Evolutionary conservation across 148 eudicot genomes (phyloP).

Genomic region (Nyssa sinensis): DNA sequence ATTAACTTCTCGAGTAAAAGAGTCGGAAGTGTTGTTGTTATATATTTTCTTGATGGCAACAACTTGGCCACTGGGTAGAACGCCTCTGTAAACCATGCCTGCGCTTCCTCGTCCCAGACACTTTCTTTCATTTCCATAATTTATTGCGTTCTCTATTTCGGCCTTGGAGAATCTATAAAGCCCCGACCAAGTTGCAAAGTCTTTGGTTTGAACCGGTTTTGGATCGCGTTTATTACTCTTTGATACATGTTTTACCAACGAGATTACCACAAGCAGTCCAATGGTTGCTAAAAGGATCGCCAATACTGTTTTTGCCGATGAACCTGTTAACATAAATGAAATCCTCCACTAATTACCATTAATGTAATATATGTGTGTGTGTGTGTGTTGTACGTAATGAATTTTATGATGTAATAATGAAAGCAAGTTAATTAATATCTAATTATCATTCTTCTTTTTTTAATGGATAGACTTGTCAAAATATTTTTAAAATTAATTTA

Average conservation of each 20-base stretch:
- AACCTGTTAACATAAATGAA: conserved; percentile 21
- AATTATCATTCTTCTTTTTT: too few relatives aligned
- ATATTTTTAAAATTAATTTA: too few relatives aligned
- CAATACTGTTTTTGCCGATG: conserved; percentile 23
- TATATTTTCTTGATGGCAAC: conserved; percentile 45
- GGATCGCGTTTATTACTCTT: conserved; percentile 10
- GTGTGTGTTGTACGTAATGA: too few relatives aligned
- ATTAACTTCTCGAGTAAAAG: conserved; percentile 38
- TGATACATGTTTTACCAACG: conserved; percentile 32
- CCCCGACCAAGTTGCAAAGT: conserved; percentile 24
- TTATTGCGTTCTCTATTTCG: conserved; percentile 42
- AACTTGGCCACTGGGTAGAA: conserved; percentile 45
- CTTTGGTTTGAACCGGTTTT: conserved; percentile 16
- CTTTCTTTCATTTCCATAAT: conserved; percentile 25
- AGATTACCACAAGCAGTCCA: conserved; percentile 13
- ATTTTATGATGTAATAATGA: too few relatives aligned
- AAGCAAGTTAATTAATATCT: too few relatives aligned
- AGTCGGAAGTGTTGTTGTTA: conserved; percentile 31
- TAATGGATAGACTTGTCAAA: too few relatives aligned
- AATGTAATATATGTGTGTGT: too few relatives aligned
- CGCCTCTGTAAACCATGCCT: conserved; percentile 38
- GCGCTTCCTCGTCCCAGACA: conserved; percentile 46
- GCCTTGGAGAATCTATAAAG: conserved; percentile 44
- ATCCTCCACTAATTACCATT: too few relatives aligned
- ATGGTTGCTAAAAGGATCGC: conserved; percentile 24